Percentiles rank a stretch among this genome's conserved stretches.
Evolutionary conservation across 2,329 filamentous ascomycete genomes (phyloP).

Genomic region (Paraphaeosphaeria minitans): DNA sequence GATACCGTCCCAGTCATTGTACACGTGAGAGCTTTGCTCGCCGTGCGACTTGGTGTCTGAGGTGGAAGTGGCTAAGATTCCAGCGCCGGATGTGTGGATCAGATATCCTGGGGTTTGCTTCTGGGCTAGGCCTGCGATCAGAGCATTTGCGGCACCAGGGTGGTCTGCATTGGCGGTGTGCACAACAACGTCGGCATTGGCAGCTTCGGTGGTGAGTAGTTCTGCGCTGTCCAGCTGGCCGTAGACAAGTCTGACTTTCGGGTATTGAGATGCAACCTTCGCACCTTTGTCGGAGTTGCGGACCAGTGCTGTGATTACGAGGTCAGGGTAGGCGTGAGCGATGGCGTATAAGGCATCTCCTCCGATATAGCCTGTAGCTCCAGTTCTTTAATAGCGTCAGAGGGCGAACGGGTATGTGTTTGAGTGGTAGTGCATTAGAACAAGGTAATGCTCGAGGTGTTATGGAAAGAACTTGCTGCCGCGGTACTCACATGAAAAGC

Average conservation of each 20-base stretch:
- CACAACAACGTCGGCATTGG: conserved; percentile 37
- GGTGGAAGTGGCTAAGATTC: conserved; percentile 60
- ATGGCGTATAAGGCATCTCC: conserved; percentile 43
- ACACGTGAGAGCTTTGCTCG: conserved; percentile 54
- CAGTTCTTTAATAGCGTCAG: conserved; percentile 26
- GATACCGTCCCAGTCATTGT: conserved; percentile 65
- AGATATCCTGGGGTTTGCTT: conserved; percentile 55
- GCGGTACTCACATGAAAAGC: conserved; percentile 19
- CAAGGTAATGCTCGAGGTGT: no score
- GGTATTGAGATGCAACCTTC: conserved; percentile 52
- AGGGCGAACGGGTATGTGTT: neutral
- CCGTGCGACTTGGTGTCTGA: conserved; percentile 53
- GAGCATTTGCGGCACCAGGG: conserved; percentile 28
- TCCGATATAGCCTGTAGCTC: conserved; percentile 42
- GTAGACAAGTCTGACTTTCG: conserved; percentile 57
- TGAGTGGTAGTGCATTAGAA: neutral
- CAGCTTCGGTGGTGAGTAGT: conserved; percentile 33
- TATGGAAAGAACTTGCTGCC: neutral
- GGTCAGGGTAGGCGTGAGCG: conserved; percentile 54
- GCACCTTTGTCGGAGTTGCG: conserved; percentile 56
- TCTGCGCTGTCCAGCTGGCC: conserved; percentile 48
- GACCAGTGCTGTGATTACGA: conserved; percentile 56
- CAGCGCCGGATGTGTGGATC: conserved; percentile 62
- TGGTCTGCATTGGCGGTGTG: conserved; percentile 45
- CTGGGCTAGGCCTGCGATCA: conserved; percentile 42